Evolutionary conservation across 768 basidiomycete genomes (phyloP), one percentile per base, ranked within the genome.

Genomic region (Phlebiopsis flavidoalba): DNA sequence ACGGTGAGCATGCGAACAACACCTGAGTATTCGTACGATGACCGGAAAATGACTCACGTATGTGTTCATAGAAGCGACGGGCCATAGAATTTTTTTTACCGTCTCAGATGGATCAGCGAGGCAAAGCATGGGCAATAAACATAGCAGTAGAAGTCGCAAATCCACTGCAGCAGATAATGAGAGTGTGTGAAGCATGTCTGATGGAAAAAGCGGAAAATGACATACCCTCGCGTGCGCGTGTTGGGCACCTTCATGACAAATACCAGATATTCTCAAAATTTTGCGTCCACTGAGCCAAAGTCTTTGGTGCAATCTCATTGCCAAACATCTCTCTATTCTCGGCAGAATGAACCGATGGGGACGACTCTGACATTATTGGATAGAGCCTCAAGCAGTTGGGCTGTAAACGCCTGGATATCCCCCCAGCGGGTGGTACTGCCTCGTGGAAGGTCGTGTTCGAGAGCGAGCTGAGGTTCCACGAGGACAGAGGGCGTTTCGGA

Each of bases 191-290:
- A 8, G 19, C n/a, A 17, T 7, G 35, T 45, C 36, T 55, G n/a
- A 45, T 22, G 15, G 54, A 22, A 24, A n/a, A 31, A 31, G 26
- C 26, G 3, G 26, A n/a, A 19, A 55, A 55, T 24, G 36, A 72
- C 83, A 35, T 53, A 86, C 88, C n/a, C 79, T 90, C 90, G 49
- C 90, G 76, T n/a, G n/a, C 17, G 87, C 88, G 69, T 93, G 90
- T 67, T 88, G 88, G 0, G 88, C 86, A 15, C 88, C 87, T 2
- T 74, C 40, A 93, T 76, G 11, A 92, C 82, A 63, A 93, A 82
- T n/a, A 11, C 85, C 86, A 1, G 61, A n/a, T n/a, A n/a, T n/a
- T 54, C 60, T 56, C n/a, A n/a, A n/a, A n/a, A n/a, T 69, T 55
- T 59, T 57, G 58, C 48, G n/a, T n/a, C 63, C 59, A 10, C 24